Evolutionary conservation across 306 rosid genomes (phyloP).

Genomic region (Sphenostylis stenocarpa): DNA sequence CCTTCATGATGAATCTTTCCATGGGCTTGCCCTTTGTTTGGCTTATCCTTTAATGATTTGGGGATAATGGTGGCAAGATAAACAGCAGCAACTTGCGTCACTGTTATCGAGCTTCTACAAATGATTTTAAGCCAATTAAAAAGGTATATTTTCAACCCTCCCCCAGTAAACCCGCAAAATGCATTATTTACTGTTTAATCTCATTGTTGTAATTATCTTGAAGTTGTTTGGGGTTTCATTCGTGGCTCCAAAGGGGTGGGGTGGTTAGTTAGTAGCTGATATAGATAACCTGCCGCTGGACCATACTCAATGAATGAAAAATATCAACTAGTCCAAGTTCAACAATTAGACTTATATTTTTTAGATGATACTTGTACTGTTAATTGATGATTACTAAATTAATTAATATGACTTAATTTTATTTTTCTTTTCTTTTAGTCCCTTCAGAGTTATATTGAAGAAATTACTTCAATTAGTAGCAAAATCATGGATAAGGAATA

Average conservation of each 20-base stretch:
- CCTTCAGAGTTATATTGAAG: neutral
- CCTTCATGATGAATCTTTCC: constrained; percentile 34
- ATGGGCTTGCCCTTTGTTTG: neutral
- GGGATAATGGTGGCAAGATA: neutral
- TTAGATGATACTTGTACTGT: neutral
- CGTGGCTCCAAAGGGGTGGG: neutral
- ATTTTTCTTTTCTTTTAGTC: neutral
- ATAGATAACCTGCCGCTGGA: neutral
- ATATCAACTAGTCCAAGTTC: neutral
- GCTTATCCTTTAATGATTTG: neutral
- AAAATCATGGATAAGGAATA: neutral
- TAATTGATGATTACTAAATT: neutral
- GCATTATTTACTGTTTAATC: neutral
- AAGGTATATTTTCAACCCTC: neutral
- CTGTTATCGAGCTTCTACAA: constrained; percentile 3
- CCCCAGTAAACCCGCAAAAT: neutral
- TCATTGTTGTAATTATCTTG: neutral
- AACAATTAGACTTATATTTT: neutral
- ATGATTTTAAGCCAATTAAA: neutral
- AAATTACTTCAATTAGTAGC: neutral
- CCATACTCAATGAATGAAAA: neutral
- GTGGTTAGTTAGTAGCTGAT: neutral
- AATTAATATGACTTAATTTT: neutral
- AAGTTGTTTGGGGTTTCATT: neutral
- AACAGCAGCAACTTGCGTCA: neutral